Base-by-base conservation (phyloP, 2,329 filamentous ascomycete species). In the Ophiostoma ulmi region DNA sequence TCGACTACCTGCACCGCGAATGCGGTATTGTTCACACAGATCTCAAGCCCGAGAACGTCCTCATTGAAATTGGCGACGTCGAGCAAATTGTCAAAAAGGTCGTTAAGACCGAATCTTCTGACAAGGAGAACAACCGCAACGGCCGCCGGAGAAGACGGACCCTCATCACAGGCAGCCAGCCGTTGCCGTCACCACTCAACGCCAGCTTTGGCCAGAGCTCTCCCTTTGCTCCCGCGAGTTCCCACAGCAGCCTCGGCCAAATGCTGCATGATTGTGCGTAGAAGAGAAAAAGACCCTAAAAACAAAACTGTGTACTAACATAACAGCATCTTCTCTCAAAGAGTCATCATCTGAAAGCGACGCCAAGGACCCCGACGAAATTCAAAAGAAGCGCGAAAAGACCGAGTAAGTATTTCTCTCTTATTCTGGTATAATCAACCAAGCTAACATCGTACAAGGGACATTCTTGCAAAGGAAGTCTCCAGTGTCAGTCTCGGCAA, bases 21-120 rank as follows among this genome's bases (percentile, higher is more conserved):
- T 99, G 95, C 81, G 95, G 95, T 78, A 98, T 99, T 81, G 97
- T 99, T 77, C 95, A 99, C 81, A 98, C 95, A 72, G 94, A 97
- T 78, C 83, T 98, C 75, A 97, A 99, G 81, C 95, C 95, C 67
- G 95, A 99, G 79, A 99, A 99, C 78, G 95, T 99, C 41, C 85
- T 99, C 74, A 98, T 99, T 78, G 95, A 99, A 81, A 98, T 99
- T 77, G 95, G 95, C 75, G 95, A 99, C 76, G 95, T 99, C 68
- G 95, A 99, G 83, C 93, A 98, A 80, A 98, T 98, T 73, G 95
- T 99, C 72, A 94, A 97, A 81, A 93, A 92, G 72, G 94, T 96
- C 74, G 94, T 99, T 70, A 94, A 97, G 80, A 92, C 89, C 73
- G 91, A 95, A 68, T 77, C 81, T 70, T 83, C 77, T 22, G 90